A percentile compares a stretch with the other conserved stretches of the same genome.
Evolutionary conservation across 2,329 filamentous ascomycete species (phyloP).

Genomic region (Phyllosticta citrichinensis): DNA sequence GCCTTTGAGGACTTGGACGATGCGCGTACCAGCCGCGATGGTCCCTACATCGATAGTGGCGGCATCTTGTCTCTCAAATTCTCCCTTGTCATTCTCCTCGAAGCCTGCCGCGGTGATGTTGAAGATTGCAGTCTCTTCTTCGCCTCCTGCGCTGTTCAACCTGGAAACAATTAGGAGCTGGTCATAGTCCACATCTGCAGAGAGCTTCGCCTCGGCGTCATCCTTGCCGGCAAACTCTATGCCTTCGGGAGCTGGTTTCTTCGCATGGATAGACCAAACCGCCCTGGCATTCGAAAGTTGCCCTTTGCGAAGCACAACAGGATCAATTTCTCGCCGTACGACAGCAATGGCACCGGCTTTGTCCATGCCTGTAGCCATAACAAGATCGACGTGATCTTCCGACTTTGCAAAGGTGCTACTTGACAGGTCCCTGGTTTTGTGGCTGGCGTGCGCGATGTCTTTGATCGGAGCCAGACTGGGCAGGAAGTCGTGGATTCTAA

Average conservation of each 20-base stretch:
- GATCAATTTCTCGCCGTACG: slow-evolving; percentile 68
- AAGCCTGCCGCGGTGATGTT: slow-evolving; percentile 63
- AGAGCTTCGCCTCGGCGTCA: slow-evolving; percentile 27
- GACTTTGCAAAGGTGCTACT: neutral
- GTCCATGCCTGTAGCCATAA: slow-evolving; percentile 52
- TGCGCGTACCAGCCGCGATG: slow-evolving; percentile 67
- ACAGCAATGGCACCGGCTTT: slow-evolving; percentile 61
- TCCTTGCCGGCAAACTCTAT: slow-evolving; percentile 38
- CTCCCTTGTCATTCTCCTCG: slow-evolving; percentile 67
- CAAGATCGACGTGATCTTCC: slow-evolving; percentile 37
- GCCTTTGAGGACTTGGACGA: slow-evolving; percentile 78
- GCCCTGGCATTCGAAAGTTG: slow-evolving; percentile 63
- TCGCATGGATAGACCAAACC: slow-evolving; percentile 71
- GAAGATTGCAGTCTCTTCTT: slow-evolving; percentile 74
- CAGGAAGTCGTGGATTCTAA: slow-evolving; percentile 68
- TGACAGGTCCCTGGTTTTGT: slow-evolving; percentile 14
- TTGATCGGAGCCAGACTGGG: slow-evolving; percentile 71
- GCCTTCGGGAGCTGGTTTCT: slow-evolving; percentile 54
- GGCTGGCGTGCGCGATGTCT: slow-evolving; percentile 60
- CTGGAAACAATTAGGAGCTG: slow-evolving; percentile 78
- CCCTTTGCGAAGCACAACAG: slow-evolving; percentile 58
- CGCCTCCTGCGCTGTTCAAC: slow-evolving; percentile 52
- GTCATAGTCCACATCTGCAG: slow-evolving; percentile 53
- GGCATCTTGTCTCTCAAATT: slow-evolving; percentile 86
- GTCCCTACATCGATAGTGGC: slow-evolving; percentile 77